Evolutionary conservation across 805 yeast species (phyloP), one percentile per base, ranked within the genome.

Genomic region (Candida quercuum): DNA sequence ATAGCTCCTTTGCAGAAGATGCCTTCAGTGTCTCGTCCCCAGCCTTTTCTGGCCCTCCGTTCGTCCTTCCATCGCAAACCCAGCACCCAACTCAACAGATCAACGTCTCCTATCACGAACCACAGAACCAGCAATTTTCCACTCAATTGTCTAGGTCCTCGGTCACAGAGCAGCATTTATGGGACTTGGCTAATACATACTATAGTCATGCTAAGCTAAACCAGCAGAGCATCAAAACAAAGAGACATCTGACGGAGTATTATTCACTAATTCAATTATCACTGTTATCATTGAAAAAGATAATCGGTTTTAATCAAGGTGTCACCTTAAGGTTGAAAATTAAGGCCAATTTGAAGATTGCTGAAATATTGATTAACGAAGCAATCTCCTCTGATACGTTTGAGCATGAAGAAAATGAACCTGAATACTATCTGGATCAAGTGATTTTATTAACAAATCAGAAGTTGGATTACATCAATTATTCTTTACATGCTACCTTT

Each of bases 251-350:
- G 32, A 33, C 38, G n/a, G 62, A 61, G 42, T 63, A 61, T 37
- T 59, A 49, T 40, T 47, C 60, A 4, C 37, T 66, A 35, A 49
- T 63, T 1, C 48, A 52, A 12, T 51, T 58, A 40, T 37, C 61
- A 3, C 42, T 64, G 1, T 41, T 38, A 21, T 42, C 55, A 10
- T 42, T 60, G 47, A 47, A 26, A 16, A 42, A 27, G 37, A 39
- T 29, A 33, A 30, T 39, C 38, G 46, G 15, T 19, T 56, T 55
- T 14, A 57, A 50, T 22, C 56, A 56, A 24, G 60, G 56, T 33
- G 42, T 50, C 2, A 36, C 51, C 5, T 42, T 57, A 1, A 46
- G 60, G 0, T 32, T 57, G 20, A 54, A 54, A 21, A 40, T 65
- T 24, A 37, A 42, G 35, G 43, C 48, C 7, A 43, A 49, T 17